These are phyloP conservation scores for Cladosporium sp. DNA, from an alignment of 2,329 filamentous ascomycete genomes.

Conservation along the genomic window DNA sequence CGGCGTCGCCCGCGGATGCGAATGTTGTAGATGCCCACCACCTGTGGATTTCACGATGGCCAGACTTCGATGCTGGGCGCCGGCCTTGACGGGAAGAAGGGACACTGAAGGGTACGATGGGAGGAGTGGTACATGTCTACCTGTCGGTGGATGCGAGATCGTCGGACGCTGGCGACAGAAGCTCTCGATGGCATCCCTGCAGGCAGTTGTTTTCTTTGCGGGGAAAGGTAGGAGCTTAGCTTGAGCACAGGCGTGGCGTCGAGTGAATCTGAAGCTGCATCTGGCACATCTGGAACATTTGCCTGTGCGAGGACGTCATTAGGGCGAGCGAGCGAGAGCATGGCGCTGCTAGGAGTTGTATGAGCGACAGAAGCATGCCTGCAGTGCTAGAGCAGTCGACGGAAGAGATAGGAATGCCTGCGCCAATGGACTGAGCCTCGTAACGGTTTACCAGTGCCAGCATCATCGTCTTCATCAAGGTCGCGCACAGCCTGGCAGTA, in stretches of 20 bases:
- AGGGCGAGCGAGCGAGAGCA: not conserved
- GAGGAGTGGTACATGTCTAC: not conserved
- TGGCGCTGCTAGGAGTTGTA: not conserved
- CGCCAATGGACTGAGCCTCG: not conserved
- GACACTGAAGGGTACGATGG: not conserved
- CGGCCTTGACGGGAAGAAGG: not conserved
- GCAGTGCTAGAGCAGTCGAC: not conserved
- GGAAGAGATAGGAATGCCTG: not conserved
- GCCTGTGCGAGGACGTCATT: not conserved
- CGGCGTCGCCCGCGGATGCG: not conserved
- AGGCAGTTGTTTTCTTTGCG: conserved; percentile 10
- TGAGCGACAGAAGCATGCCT: not conserved
- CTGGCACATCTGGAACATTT: conserved; percentile 7
- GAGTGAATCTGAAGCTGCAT: not conserved
- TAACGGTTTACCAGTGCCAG: not conserved
- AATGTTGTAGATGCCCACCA: not conserved
- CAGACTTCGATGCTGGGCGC: not conserved
- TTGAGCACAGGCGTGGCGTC: conserved; percentile 1
- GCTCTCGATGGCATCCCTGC: conserved; percentile 2
- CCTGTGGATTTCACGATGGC: not conserved
- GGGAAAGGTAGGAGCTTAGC: conserved; percentile 9
- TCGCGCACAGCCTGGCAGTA: not conserved
- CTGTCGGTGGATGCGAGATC: conserved; percentile 11
- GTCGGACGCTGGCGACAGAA: not conserved
- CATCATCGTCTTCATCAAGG: not conserved